These are phyloP conservation scores for Chlorella sorokiniana DNA, from an alignment of 139 green algal species.

Conservation along the genomic window DNA sequence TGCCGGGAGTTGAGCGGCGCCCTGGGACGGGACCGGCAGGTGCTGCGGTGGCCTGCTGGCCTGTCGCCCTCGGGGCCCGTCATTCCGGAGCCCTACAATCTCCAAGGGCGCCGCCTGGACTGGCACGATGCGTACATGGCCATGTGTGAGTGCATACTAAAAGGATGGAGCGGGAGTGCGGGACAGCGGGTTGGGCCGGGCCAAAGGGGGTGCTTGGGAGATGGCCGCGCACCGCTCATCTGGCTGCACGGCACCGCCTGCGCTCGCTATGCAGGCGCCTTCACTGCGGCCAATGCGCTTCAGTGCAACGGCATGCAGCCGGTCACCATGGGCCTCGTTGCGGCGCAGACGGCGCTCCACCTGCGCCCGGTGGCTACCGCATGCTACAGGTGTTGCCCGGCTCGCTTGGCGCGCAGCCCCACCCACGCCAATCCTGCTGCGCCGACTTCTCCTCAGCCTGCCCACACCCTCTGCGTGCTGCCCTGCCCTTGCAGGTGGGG, in stretches of 20 bases:
- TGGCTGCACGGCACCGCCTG: no score
- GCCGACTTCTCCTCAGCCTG: not conserved
- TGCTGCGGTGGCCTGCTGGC: not conserved
- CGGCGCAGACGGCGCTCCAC: not conserved
- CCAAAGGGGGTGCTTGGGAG: no score
- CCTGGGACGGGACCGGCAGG: not conserved
- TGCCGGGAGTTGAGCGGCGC: slow-evolving; percentile 16
- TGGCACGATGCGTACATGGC: slow-evolving; percentile 20
- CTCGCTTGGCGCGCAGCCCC: not conserved
- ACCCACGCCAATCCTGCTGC: not conserved
- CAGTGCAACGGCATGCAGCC: slow-evolving; percentile 22
- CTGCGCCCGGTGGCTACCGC: slow-evolving; percentile 3
- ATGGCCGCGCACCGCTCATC: no score
- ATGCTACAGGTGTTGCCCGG: not conserved
- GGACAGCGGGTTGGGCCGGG: no score
- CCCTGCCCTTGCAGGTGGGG: not conserved
- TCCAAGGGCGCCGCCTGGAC: not conserved
- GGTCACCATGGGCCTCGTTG: not conserved
- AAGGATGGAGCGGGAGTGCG: not conserved
- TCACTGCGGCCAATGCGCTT: not conserved
- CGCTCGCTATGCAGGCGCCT: not conserved
- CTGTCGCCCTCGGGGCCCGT: not conserved
- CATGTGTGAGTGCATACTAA: not conserved
- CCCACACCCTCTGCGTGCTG: not conserved
- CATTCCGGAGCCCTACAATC: slow-evolving; percentile 21